Evolutionary conservation across 208 protist species (phyloP).

Genomic region (Leishmania tropica): DNA sequence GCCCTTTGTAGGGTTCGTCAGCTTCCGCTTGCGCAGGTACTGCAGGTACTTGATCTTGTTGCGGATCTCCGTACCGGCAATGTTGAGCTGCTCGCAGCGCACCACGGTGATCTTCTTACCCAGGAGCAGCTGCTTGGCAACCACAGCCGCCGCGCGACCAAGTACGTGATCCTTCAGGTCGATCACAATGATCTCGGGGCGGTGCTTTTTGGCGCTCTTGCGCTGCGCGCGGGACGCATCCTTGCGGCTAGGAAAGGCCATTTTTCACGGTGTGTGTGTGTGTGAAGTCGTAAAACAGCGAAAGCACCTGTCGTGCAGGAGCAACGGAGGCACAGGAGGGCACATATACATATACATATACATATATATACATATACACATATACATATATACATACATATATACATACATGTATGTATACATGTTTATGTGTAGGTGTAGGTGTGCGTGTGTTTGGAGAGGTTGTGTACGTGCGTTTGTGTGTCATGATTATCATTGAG

Average conservation of each 20-base stretch:
- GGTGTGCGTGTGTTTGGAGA: no score
- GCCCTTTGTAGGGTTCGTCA: slow-evolving; percentile 98
- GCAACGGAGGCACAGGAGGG: background rate
- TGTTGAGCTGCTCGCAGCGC: slow-evolving; percentile 96
- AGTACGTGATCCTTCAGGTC: slow-evolving; percentile 98
- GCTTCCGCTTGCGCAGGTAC: slow-evolving; percentile 96
- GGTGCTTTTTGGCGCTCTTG: slow-evolving; percentile 82
- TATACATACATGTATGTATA: no score
- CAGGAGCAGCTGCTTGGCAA: slow-evolving; percentile 98
- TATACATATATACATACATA: no score
- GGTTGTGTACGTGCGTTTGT: background rate
- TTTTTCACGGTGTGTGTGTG: background rate
- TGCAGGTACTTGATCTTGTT: slow-evolving; percentile 97
- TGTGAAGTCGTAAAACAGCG: slow-evolving; percentile 25
- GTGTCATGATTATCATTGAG: background rate
- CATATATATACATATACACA: no score
- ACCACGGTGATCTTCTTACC: slow-evolving; percentile 98
- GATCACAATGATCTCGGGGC: slow-evolving; percentile 94
- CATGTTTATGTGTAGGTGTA: no score
- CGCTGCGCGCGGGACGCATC: slow-evolving; percentile 59
- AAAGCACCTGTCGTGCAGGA: slow-evolving; percentile 13
- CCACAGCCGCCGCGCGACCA: slow-evolving; percentile 96
- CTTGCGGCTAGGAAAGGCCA: slow-evolving; percentile 43
- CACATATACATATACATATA: no score
- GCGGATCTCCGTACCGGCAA: slow-evolving; percentile 96